Base-by-base conservation (phyloP, 2,329 filamentous ascomycete genomes). In the Alternaria burnsii region DNA sequence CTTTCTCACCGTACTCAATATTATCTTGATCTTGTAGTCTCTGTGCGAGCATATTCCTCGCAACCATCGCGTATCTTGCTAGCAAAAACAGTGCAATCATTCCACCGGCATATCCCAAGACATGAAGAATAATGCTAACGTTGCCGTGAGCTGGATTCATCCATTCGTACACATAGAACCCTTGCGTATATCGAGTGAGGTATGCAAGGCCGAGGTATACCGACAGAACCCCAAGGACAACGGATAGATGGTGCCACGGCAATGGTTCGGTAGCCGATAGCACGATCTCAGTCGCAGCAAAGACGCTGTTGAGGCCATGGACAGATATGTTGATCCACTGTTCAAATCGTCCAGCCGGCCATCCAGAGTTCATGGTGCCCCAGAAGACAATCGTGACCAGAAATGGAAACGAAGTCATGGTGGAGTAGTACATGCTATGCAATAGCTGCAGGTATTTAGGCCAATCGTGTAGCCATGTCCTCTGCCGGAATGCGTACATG, bases 161-260 rank as follows among this genome's bases (percentile, higher is more conserved):
- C 71, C 68, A 95, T 60, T 72, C 76, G 79, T 96, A 95, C 0
- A 90, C 85, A 76, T 93, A 95, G 73, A 89, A 91, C 3, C 86
- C 86, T 75, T 91, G 84, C 0, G 87, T 88, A 5, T 86, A 86
- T 60, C 85, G 78, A 2, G 90, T 93, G 14, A 94, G 67, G 76
- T 91, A 95, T 1, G 91, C 91, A 6, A 95, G 81, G 1, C 82
- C 86, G 5, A 93, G 83, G 75, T 95, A 96, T 2, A 88, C 78
- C 0, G 86, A 86, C 34, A 95, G 83, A 3, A 94, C 76, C 12
- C 91, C 57, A 63, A 93, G 78, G 11, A 93, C 81, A 74, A 87
- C 88, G 18, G 85, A 77, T 18, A 92, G 76, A 69, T 93, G 89
- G 16, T 89, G 78, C 79, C 86, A 87, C 0, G 88, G 85, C 34